These are phyloP conservation scores for Trichophyton verrucosum DNA, from an alignment of 2,329 filamentous ascomycete species.

Conservation along the genomic window DNA sequence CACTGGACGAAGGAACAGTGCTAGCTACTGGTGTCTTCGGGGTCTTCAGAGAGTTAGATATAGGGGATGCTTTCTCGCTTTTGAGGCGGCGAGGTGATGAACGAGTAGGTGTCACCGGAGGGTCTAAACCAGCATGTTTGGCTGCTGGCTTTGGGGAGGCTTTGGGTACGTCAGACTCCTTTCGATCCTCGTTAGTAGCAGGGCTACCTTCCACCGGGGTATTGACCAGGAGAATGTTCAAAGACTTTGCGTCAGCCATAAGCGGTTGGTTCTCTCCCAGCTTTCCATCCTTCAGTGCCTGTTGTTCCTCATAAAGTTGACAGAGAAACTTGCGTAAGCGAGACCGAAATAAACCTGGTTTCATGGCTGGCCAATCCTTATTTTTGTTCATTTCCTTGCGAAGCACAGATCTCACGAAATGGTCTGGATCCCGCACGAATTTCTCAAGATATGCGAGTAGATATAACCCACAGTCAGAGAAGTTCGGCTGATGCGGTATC, in stretches of 20 bases:
- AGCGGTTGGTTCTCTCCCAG: neutral
- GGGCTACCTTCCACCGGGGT: neutral
- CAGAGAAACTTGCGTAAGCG: slow-evolving; percentile 57
- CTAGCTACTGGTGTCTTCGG: neutral
- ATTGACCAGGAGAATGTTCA: slow-evolving; percentile 12
- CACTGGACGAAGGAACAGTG: neutral
- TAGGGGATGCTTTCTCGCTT: neutral
- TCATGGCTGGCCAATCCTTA: slow-evolving; percentile 43
- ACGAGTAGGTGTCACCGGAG: neutral
- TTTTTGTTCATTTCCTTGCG: slow-evolving; percentile 48
- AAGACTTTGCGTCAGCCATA: slow-evolving; percentile 10
- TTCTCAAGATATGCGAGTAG: slow-evolving; percentile 72
- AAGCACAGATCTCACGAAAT: slow-evolving; percentile 56
- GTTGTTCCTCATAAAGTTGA: slow-evolving; percentile 48
- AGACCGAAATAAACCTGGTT: slow-evolving; percentile 47
- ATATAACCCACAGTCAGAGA: slow-evolving; percentile 80
- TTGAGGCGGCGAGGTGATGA: neutral
- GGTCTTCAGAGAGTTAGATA: neutral
- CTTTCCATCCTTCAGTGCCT: slow-evolving; percentile 14
- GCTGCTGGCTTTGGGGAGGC: neutral
- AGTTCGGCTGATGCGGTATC: slow-evolving; percentile 72
- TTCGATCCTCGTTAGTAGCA: neutral
- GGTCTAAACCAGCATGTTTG: neutral
- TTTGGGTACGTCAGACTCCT: neutral
- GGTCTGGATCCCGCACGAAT: slow-evolving; percentile 63